These are phyloP conservation scores for Fusarium sp. DNA, from an alignment of 2,329 filamentous ascomycete genomes.

Conservation along the genomic window DNA sequence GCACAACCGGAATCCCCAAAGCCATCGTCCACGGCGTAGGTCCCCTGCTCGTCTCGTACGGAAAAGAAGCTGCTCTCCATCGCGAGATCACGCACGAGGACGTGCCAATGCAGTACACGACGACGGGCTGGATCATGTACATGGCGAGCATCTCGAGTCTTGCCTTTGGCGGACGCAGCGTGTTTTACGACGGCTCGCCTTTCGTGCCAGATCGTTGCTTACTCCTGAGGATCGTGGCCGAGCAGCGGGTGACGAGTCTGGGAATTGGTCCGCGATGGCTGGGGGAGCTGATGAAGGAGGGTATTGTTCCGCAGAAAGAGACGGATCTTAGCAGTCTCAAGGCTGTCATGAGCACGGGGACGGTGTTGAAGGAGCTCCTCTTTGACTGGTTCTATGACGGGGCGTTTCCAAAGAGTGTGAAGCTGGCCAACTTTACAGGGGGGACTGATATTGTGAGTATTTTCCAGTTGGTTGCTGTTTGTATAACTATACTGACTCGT, in stretches of 20 bases:
- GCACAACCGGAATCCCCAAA: slow-evolving; percentile 85
- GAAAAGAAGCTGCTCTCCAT: slow-evolving; percentile 69
- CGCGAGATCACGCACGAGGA: slow-evolving; percentile 54
- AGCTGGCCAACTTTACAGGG: slow-evolving; percentile 79
- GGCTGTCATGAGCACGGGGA: slow-evolving; percentile 77
- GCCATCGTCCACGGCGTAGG: slow-evolving; percentile 85
- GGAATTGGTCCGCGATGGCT: slow-evolving; percentile 83
- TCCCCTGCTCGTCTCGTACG: slow-evolving; percentile 65
- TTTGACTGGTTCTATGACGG: slow-evolving; percentile 83
- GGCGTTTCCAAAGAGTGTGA: slow-evolving; percentile 73
- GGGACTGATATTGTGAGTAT: slow-evolving; percentile 77
- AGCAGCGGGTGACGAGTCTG: slow-evolving; percentile 75
- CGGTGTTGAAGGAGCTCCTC: slow-evolving; percentile 80
- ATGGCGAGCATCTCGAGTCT: slow-evolving; percentile 69
- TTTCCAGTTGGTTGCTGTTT: not conserved
- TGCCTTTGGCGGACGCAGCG: slow-evolving; percentile 66
- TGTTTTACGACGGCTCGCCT: slow-evolving; percentile 87
- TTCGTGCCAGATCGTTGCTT: slow-evolving; percentile 75
- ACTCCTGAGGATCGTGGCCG: slow-evolving; percentile 70
- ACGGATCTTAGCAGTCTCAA: slow-evolving; percentile 71
- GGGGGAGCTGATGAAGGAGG: slow-evolving; percentile 74
- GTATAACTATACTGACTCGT: not conserved
- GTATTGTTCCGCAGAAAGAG: slow-evolving; percentile 69
- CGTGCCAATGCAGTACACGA: slow-evolving; percentile 67
- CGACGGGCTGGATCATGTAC: slow-evolving; percentile 92